Percentiles rank a stretch among this genome's conserved stretches.
Evolutionary conservation across 2,329 filamentous ascomycete species (phyloP).

Genomic region (Trichoderma hamatum): DNA sequence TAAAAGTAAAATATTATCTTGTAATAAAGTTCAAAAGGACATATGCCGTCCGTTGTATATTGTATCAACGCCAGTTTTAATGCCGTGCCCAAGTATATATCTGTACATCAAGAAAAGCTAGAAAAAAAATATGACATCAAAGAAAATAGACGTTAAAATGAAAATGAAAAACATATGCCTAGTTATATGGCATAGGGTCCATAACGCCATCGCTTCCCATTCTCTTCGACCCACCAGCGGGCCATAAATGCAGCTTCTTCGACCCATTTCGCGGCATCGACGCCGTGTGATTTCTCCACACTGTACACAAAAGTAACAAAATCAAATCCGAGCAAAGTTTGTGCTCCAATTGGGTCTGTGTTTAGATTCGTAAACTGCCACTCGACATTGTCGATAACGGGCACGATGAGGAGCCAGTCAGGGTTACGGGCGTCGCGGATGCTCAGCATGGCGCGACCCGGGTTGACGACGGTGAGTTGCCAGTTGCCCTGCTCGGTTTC

Average conservation of each 20-base stretch:
- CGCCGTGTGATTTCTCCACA: conserved; percentile 32
- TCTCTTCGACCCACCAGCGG: conserved; percentile 43
- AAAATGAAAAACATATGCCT: not conserved
- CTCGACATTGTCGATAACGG: conserved; percentile 38
- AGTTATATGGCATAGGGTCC: conserved; percentile 23
- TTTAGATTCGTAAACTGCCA: conserved; percentile 38
- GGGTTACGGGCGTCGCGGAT: conserved; percentile 40
- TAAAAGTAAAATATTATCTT: not conserved
- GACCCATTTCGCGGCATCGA: conserved; percentile 37
- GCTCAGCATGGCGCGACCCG: conserved; percentile 39
- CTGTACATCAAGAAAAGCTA: conserved; percentile 3
- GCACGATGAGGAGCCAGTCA: conserved; percentile 38
- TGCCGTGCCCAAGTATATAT: conserved; percentile 20
- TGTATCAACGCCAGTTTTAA: conserved; percentile 19
- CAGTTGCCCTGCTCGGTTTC: conserved; percentile 35
- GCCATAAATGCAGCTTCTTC: conserved; percentile 41
- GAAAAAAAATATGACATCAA: not conserved
- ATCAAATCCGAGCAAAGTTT: conserved; percentile 25
- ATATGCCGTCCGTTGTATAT: conserved; percentile 2
- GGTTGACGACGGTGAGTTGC: conserved; percentile 42
- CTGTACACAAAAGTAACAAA: conserved; percentile 31
- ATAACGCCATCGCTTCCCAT: conserved; percentile 41
- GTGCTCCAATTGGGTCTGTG: conserved; percentile 36
- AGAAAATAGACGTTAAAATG: not conserved
- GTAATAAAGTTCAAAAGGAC: conserved; percentile 14